Evolutionary conservation across 768 basidiomycete genomes (phyloP), one percentile per base, ranked within the genome.

Genomic region (Tremella yokohamensis): DNA sequence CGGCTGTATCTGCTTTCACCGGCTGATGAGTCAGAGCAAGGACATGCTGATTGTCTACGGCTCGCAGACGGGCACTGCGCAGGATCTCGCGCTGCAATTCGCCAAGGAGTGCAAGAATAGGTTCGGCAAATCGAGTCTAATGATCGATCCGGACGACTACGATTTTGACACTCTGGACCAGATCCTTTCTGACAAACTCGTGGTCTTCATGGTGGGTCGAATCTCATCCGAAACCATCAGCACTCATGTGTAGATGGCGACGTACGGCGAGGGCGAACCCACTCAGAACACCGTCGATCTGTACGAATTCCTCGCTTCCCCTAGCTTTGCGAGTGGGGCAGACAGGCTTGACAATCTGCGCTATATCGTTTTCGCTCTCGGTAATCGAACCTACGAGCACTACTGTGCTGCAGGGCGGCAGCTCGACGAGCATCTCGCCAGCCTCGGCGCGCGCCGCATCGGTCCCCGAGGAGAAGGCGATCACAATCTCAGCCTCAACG

Each of bases 401-500:
- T 97, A 93, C 79, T 94, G 96, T 72, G 82, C 86, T 57, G 90
- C 97, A 66, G 85, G 86, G 13, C 83, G 86, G 39, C 84, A 85
- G 58, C 81, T 92, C 54, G 93, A 99, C 68, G 68, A 81, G 1
- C 77, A 83, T 25, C 79, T 99, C 58, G 76, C 83, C 4, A 84
- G 85, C 70, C 85, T 91, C 81, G 93, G 91, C 25, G 94, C 84
- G 20, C 75, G 80, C 52, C 85, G 90, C 49, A 87, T 97, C 38
- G 92, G 92, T 42, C 85, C 87, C 74, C 82, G 86, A 39, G 94
- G 94, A 12, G 92, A 97, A 78, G 94, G 94, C 63, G 94, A 99
- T 72, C 94, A 98, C 72, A 94, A 99, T 78, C 96, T 96, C 81
- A 91, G 88, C 73, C 97, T 98, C 92, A 94, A 99, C 76, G 94